Evolutionary conservation across 2,329 filamentous ascomycete genomes (phyloP), one percentile per base, ranked within the genome.

Genomic region (Colletotrichum viniferum): DNA sequence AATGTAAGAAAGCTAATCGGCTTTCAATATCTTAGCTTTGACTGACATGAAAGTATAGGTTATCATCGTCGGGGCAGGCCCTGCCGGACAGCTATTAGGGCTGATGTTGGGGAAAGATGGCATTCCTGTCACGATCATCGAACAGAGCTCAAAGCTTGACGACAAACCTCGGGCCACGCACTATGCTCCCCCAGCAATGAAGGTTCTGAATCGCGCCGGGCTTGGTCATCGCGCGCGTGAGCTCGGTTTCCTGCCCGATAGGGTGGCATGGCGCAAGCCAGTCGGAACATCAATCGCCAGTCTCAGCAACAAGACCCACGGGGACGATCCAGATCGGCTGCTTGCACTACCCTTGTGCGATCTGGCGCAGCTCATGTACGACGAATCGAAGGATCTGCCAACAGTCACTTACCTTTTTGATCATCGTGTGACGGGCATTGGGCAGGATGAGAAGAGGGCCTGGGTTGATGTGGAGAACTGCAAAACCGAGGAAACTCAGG

Each of bases 161-260:
- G 85, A 88, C 71, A 90, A 90, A 73, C 91, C 92, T 1, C 89
- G 91, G 30, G 91, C 91, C 18, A 90, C 91, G 5, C 90, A 92
- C 80, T 92, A 92, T 80, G 90, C 89, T 7, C 86, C 89, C 1
- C 86, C 90, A 1, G 91, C 90, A 1, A 87, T 90, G 61, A 88
- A 88, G 55, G 90, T 92, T 76, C 86, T 93, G 60, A 80, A 85
- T 48, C 86, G 89, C 24, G 91, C 91, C 2, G 91, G 91, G 2
- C 87, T 93, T 16, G 83, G 92, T 18, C 86, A 88, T 52, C 77
- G 83, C 78, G 80, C 87, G 43, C 83, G 82, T 3, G 77, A 78
- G 43, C 79, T 81, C 18, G 86, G 85, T 9, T 81, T 86, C 78
- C 82, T 81, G 32, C 79, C 86, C 38, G 82, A 81, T 66, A 82